Evolutionary conservation across 2,329 filamentous ascomycete species (phyloP).

Genomic region (Paecilomyces sp.): DNA sequence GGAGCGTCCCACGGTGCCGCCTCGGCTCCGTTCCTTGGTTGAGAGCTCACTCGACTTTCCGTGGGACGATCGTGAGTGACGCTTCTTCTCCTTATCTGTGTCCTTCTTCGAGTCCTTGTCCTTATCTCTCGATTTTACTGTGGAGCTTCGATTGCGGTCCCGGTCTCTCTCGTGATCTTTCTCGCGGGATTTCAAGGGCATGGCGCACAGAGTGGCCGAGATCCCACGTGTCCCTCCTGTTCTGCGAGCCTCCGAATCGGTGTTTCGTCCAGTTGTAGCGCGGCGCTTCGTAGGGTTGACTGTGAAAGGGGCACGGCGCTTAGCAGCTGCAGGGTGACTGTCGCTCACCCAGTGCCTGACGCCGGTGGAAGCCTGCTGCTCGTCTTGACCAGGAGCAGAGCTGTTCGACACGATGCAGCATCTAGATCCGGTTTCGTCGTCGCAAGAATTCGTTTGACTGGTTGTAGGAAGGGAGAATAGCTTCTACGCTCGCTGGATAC

Average conservation of each 20-base stretch:
- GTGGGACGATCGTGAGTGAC: constrained; percentile 6
- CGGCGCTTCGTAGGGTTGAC: background rate
- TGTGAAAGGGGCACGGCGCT: background rate
- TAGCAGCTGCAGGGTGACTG: background rate
- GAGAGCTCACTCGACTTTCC: constrained; percentile 7
- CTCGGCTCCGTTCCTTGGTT: constrained; percentile 10
- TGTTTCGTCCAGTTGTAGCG: background rate
- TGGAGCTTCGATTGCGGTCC: background rate
- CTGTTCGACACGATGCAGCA: background rate
- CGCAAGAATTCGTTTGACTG: background rate
- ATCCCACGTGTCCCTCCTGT: background rate
- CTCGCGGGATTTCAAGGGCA: constrained; percentile 8
- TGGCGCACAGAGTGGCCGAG: background rate
- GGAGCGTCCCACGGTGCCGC: constrained; percentile 2
- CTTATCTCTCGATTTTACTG: background rate
- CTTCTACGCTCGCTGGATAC: background rate
- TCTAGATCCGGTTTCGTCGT: background rate
- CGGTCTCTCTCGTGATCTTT: constrained; percentile 13
- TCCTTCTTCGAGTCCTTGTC: constrained; percentile 4
- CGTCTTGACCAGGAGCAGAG: background rate
- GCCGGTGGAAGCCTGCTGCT: background rate
- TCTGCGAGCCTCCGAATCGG: background rate
- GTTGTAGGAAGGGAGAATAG: background rate
- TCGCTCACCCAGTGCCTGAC: background rate
- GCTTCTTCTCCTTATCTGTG: constrained; percentile 2